Evolutionary conservation across 2,329 filamentous ascomycete species (phyloP).

Genomic region (Calonectria naviculata): DNA sequence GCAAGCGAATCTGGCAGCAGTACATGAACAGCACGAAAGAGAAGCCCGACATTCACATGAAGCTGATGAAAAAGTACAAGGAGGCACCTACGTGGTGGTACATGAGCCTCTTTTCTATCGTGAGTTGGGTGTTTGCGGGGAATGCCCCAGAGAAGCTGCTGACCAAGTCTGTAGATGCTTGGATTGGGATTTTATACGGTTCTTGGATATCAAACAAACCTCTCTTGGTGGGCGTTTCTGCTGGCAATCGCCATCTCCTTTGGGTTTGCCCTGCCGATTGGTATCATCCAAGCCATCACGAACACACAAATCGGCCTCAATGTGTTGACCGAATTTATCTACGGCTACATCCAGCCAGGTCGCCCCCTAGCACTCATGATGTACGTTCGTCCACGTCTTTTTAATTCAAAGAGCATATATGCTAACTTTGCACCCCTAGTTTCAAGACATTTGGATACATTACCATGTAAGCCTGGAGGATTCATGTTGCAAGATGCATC

Average conservation of each 20-base stretch:
- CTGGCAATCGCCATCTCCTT: constrained; percentile 73
- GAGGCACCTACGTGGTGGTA: constrained; percentile 76
- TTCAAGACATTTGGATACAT: constrained; percentile 74
- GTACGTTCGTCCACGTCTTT: constrained; percentile 47
- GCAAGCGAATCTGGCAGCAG: constrained; percentile 73
- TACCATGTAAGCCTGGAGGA: constrained; percentile 57
- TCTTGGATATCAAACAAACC: constrained; percentile 72
- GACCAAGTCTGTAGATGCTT: constrained; percentile 56
- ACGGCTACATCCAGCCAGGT: constrained; percentile 81
- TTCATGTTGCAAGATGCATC: not conserved
- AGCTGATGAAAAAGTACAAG: constrained; percentile 70
- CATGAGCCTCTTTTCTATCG: constrained; percentile 65
- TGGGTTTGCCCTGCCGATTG: constrained; percentile 73
- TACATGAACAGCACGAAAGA: constrained; percentile 69
- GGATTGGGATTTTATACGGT: constrained; percentile 64
- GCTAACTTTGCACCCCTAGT: constrained; percentile 44
- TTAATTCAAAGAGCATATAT: not conserved
- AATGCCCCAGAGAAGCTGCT: constrained; percentile 12
- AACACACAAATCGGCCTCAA: constrained; percentile 80
- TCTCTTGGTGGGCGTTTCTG: constrained; percentile 79
- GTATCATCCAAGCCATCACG: constrained; percentile 77
- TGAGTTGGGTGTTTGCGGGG: constrained; percentile 45
- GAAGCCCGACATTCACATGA: constrained; percentile 73
- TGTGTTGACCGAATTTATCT: constrained; percentile 79
- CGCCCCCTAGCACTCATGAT: constrained; percentile 80